phyloP scores from a whole-genome alignment of 805 yeast genomes.

The Ogataea trehalophila region DNA sequence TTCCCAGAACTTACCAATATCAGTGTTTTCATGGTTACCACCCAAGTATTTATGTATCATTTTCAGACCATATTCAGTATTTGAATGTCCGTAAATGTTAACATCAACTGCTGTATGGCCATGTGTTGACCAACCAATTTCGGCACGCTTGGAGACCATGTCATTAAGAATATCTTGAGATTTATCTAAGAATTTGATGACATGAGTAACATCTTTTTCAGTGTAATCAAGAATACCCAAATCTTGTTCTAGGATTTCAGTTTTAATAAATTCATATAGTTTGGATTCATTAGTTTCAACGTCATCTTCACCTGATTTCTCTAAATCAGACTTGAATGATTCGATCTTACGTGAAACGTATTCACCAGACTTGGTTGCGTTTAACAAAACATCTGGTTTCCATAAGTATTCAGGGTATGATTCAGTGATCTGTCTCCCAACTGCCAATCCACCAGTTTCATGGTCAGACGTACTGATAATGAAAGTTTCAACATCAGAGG shows the following conservation, averaged over 20 bases:
- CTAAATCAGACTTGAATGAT: constrained; percentile 7
- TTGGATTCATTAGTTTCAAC: constrained; percentile 14
- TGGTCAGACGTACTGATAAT: constrained; percentile 86
- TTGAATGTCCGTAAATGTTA: constrained; percentile 78
- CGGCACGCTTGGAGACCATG: constrained; percentile 75
- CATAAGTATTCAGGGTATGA: constrained; percentile 82
- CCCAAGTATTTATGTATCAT: constrained; percentile 44
- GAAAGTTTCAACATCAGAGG: constrained; percentile 68
- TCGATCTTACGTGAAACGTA: constrained; percentile 47
- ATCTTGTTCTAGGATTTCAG: constrained; percentile 54
- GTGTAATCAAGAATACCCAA: constrained; percentile 62
- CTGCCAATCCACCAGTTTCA: constrained; percentile 93
- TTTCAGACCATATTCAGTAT: constrained; percentile 40
- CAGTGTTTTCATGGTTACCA: constrained; percentile 86
- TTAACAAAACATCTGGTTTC: constrained; percentile 73
- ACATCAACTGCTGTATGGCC: constrained; percentile 97
- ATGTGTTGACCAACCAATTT: constrained; percentile 94
- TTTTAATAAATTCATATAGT: constrained; percentile 42
- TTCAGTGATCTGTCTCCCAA: constrained; percentile 68
- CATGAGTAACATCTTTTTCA: constrained; percentile 44
- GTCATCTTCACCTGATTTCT: neutral
- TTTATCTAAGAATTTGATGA: constrained; percentile 32
- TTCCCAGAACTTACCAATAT: constrained; percentile 73
- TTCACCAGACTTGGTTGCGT: constrained; percentile 77
- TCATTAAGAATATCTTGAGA: constrained; percentile 52